Base-by-base conservation (phyloP, 768 basidiomycete species). In the Cystobasidium ongulense region DNA sequence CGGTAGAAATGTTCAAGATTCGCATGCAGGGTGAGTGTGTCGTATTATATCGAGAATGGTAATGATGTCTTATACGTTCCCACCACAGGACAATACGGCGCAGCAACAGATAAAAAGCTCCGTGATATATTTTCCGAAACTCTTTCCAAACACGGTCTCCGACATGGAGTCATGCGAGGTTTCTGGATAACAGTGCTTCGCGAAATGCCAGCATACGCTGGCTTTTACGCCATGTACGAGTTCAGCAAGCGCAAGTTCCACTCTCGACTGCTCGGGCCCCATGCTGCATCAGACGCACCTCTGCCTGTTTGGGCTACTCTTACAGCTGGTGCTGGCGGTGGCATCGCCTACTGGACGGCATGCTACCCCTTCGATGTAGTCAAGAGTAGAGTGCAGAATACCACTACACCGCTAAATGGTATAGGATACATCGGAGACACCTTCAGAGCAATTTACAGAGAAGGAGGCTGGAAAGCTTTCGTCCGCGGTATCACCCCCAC, bases 1-100 rank as follows among this genome's bases (percentile, higher is more conserved):
- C 96, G 65, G 92, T 84, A 63, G 96, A 99, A 82, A 91, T 98
- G 90, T 97, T 97, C 84, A 98, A 99, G 82, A 91, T 97, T 33
- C 86, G 91, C 21, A 96, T 96, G 95, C 94, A 96, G 81, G 93
- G 90, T 59, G 13, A 27, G 35, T 5, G 11, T n/a, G 0, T 50
- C 0, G 33, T 5, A 0, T 21, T 17, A 4, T 43, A 75, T 25
- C 50, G 52, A 0, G 21, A 7, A 1, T 18, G 18, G 29, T 25
- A 23, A 7, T 18, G 41, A 50, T 18, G 31, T 63, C 74, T 43
- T 11, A 63, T 67, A 67, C 43, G 54, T 74, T 18, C 57, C 75
- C 65, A 75, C 73, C n/a, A 17, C 29, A 70, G 76, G 68, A 2
- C 80, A 97, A 80, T 95, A 96, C 77, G 95, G 94, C 13, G 85